phyloP scores from a whole-genome alignment of 352 stramenopile species.

The Aphanomyces cochlioides region DNA sequence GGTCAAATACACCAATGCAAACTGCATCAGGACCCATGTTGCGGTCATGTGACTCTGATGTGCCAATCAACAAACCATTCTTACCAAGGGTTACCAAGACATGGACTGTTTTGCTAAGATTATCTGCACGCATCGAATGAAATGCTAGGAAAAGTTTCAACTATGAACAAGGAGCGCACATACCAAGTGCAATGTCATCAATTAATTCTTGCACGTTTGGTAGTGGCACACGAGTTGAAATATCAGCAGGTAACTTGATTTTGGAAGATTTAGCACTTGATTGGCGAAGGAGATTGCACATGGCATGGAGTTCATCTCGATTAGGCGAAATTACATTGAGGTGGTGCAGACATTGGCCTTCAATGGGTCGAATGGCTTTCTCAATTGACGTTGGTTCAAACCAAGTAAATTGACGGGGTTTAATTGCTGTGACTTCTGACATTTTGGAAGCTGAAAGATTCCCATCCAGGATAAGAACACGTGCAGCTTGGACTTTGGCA shows the following conservation, averaged over 20 bases:
- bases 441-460: constrained; percentile 60
- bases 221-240: constrained; percentile 54
- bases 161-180: neutral
- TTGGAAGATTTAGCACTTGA: too few species aligned
- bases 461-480: constrained; percentile 69
- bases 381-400: constrained; percentile 85
- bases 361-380: constrained; percentile 65
- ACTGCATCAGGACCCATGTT: constrained; percentile 56
- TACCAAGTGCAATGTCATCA: neutral
- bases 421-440: constrained; percentile 33
- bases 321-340: constrained; percentile 79
- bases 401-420: constrained; percentile 39
- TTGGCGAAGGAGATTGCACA: constrained; percentile 37
- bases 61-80: constrained; percentile 64
- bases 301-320: constrained; percentile 62
- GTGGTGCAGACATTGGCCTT: constrained; percentile 43
- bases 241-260: neutral
- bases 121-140: constrained; percentile 53
- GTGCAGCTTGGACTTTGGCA: constrained; percentile 33
- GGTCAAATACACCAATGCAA: constrained; percentile 43
- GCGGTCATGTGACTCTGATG: constrained; percentile 41
- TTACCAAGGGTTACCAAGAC: constrained; percentile 77
- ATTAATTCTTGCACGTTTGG: constrained; percentile 39
- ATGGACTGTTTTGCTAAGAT: constrained; percentile 51
- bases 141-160: constrained; percentile 37